These are phyloP conservation scores for Lasiodiplodia theobromae DNA, from an alignment of 2,329 filamentous ascomycete genomes.

Conservation along the genomic window DNA sequence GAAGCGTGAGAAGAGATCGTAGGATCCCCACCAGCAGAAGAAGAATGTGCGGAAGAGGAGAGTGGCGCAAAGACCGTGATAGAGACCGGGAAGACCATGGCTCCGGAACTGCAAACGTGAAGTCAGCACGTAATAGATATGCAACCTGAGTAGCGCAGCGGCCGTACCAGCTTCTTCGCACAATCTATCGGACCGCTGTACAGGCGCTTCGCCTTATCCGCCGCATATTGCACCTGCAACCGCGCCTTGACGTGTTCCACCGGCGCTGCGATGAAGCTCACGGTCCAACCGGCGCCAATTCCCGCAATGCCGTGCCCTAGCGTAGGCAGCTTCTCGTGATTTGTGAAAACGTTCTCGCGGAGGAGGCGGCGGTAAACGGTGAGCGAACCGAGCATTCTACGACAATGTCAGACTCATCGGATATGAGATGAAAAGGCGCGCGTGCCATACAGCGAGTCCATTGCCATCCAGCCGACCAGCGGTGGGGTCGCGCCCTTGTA, in stretches of 20 bases:
- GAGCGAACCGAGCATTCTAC: slow-evolving; percentile 83
- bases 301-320: slow-evolving; percentile 89
- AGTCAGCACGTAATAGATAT: not conserved
- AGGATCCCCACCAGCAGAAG: slow-evolving; percentile 98
- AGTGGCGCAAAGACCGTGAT: slow-evolving; percentile 84
- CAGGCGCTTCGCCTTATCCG: slow-evolving; percentile 75
- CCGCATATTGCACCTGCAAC: slow-evolving; percentile 91
- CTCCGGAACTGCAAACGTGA: slow-evolving; percentile 44
- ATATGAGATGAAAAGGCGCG: not conserved
- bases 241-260: slow-evolving; percentile 96
- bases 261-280: slow-evolving; percentile 90
- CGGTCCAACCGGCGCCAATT: slow-evolving; percentile 84
- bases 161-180: slow-evolving; percentile 66
- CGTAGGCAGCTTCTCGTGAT: slow-evolving; percentile 67
- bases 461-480: slow-evolving; percentile 96
- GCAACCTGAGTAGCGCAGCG: not conserved
- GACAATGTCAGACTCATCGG: slow-evolving; percentile 22
- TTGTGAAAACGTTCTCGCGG: slow-evolving; percentile 78
- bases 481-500: slow-evolving; percentile 96
- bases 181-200: slow-evolving; percentile 92
- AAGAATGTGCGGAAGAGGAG: slow-evolving; percentile 91
- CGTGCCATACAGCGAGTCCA: slow-evolving; percentile 73
- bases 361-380: slow-evolving; percentile 88
- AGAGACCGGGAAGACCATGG: slow-evolving; percentile 82
- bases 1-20: slow-evolving; percentile 79